phyloP scores from a whole-genome alignment of 306 rosid genomes.

The Pyrus bretschneideri region DNA sequence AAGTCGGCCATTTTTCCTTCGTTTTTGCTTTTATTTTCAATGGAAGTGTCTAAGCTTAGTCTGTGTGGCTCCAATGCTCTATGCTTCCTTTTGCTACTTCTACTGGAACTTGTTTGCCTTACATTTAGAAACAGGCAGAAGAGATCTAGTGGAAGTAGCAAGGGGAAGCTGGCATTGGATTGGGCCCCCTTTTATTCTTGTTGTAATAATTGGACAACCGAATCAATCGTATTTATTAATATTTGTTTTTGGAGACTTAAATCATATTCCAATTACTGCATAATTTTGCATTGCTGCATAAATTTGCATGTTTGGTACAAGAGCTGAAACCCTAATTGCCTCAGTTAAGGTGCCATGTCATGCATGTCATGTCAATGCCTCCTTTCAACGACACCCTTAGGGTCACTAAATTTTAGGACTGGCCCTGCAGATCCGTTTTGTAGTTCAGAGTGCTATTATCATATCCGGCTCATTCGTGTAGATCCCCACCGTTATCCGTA shows the following conservation, averaged over 20 bases:
- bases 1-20: conserved; percentile 8
- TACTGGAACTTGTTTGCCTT: conserved; percentile 72
- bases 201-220: conserved; percentile 6
- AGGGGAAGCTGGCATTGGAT: conserved; percentile 76
- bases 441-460: too few species aligned
- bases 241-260: background rate
- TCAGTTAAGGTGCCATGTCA: too few species aligned
- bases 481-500: too few species aligned
- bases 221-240: background rate
- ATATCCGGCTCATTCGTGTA: too few species aligned
- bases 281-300: too few species aligned
- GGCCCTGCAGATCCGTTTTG: too few species aligned
- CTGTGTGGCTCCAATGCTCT: background rate
- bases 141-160: conserved; percentile 98
- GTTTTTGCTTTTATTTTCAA: background rate
- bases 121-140: conserved; percentile 34
- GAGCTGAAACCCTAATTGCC: too few species aligned
- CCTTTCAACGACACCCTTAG: too few species aligned
- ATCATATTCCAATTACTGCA: background rate
- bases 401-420: too few species aligned
- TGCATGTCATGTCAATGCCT: too few species aligned
- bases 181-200: conserved; percentile 21
- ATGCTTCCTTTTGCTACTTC: conserved; percentile 98
- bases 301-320: too few species aligned
- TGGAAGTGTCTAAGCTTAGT: too few species aligned